phyloP scores from a whole-genome alignment of 1,284 basidiomycete species.

The Austroboletus novae-zelandiae region DNA sequence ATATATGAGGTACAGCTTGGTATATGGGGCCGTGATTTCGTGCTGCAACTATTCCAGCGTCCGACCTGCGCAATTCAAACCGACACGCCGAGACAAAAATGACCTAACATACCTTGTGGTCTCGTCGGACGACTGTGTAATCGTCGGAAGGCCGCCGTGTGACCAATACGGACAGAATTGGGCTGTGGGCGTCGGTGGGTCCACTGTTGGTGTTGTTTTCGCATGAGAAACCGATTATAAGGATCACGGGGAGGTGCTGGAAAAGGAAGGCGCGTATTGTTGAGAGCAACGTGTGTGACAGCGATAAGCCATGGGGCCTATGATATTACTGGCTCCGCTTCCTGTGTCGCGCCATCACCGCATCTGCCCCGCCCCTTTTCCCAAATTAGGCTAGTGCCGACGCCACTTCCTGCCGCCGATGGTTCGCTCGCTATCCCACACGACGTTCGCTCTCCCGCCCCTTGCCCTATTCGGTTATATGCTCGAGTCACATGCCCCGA shows the following conservation, averaged over 20 bases:
- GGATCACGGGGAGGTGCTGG: background rate
- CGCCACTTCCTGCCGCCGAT: constrained; percentile 18
- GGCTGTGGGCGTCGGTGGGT: background rate
- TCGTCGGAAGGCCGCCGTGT: background rate
- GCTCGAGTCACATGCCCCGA: constrained; percentile 6
- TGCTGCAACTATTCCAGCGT: too few species aligned
- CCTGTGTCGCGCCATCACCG: constrained; percentile 9
- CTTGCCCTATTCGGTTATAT: constrained; percentile 16
- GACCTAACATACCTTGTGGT: too few species aligned
- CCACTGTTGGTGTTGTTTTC: too few species aligned
- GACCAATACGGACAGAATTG: background rate
- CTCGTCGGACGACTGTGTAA: too few species aligned
- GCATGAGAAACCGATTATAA: too few species aligned
- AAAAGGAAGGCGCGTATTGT: background rate
- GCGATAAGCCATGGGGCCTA: background rate
- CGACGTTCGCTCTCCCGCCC: constrained; percentile 30
- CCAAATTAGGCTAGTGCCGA: constrained; percentile 16
- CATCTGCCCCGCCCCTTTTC: constrained; percentile 24
- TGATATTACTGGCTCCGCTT: constrained; percentile 12
- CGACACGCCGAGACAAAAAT: too few species aligned
- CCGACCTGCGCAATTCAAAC: too few species aligned
- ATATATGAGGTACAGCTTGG: too few species aligned
- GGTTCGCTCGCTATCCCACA: constrained; percentile 13
- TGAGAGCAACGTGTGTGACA: background rate
- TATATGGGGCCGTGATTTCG: too few species aligned